Evolutionary conservation across 306 rosid species (phyloP).

Genomic region (Mimosa pudica): DNA sequence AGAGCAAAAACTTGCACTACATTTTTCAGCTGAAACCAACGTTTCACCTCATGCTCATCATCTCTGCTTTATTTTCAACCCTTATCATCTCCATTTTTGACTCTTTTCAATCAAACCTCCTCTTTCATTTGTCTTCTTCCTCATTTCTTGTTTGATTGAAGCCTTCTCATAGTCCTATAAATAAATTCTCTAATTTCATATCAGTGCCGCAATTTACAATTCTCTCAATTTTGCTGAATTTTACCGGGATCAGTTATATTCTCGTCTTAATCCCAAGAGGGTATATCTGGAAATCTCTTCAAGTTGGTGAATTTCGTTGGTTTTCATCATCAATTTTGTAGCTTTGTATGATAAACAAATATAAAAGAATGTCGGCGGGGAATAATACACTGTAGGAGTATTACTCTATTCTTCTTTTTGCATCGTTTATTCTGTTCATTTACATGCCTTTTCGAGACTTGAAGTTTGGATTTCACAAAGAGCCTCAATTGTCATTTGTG

Average conservation of each 20-base stretch:
- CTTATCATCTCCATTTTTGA: slow-evolving; percentile 35
- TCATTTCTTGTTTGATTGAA: slow-evolving; percentile 33
- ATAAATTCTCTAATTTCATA: slow-evolving; percentile 18
- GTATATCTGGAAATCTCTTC: slow-evolving; percentile 36
- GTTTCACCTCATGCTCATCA: slow-evolving; percentile 40
- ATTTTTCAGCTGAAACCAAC: slow-evolving; percentile 45
- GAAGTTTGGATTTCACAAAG: slow-evolving; percentile 42
- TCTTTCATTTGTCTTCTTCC: slow-evolving; percentile 36
- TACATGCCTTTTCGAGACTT: slow-evolving; percentile 79
- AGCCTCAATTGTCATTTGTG: slow-evolving; percentile 59
- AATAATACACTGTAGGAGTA: slow-evolving; percentile 47
- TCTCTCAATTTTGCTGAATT: slow-evolving; percentile 28
- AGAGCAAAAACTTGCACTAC: slow-evolving; percentile 1
- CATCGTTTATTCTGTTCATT: slow-evolving; percentile 60
- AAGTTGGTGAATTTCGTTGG: slow-evolving; percentile 39
- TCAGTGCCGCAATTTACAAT: slow-evolving; percentile 13
- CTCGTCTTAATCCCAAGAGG: not conserved
- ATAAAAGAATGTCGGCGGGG: slow-evolving; percentile 55
- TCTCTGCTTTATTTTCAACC: slow-evolving; percentile 31
- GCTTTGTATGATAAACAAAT: not conserved
- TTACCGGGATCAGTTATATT: not conserved
- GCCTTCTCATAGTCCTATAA: slow-evolving; percentile 40
- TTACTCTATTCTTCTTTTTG: slow-evolving; percentile 78
- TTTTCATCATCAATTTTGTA: slow-evolving; percentile 13
- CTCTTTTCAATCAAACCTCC: slow-evolving; percentile 32